phyloP scores from a whole-genome alignment of 1,284 basidiomycete species.

The Tetrapyrgos nigripes region DNA sequence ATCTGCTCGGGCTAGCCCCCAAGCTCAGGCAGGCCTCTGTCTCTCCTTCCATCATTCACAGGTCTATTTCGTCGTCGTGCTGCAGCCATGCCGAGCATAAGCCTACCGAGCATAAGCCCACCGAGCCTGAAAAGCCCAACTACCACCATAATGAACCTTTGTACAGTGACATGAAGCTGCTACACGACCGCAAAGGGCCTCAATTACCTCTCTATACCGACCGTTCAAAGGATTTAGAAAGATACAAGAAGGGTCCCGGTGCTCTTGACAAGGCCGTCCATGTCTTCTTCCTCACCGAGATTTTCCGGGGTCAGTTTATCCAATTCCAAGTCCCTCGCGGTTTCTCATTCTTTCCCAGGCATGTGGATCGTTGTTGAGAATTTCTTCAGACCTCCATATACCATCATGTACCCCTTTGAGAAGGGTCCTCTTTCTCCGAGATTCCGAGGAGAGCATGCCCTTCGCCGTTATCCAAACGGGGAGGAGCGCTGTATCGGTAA shows the following conservation, averaged over 20 bases:
- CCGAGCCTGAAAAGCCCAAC: too few species aligned
- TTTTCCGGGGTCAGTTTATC: conserved; percentile 80
- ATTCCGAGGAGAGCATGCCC: conserved; percentile 99
- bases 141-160: conserved; percentile 39
- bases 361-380: conserved; percentile 99
- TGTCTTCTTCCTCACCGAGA: conserved; percentile 99
- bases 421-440: conserved; percentile 98
- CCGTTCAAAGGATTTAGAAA: conserved; percentile 57
- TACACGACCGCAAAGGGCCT: conserved; percentile 9
- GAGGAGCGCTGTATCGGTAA: conserved; percentile 98
- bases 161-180: conserved; percentile 40
- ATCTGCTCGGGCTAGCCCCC: conserved; percentile 8
- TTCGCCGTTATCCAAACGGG: conserved; percentile 96
- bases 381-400: conserved; percentile 97
- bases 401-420: conserved; percentile 98
- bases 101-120: background rate
- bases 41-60: conserved; percentile 44
- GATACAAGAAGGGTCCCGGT: conserved; percentile 81
- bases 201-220: conserved; percentile 14
- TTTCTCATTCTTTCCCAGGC: conserved; percentile 54
- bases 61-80: conserved; percentile 51
- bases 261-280: conserved; percentile 96
- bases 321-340: background rate
- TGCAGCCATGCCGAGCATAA: conserved; percentile 41
- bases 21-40: conserved; percentile 1